A percentile compares a stretch with the other conserved stretches of the same genome.
phyloP scores from a whole-genome alignment of 2,329 filamentous ascomycete species.

The Chaetoscypha palmicola region DNA sequence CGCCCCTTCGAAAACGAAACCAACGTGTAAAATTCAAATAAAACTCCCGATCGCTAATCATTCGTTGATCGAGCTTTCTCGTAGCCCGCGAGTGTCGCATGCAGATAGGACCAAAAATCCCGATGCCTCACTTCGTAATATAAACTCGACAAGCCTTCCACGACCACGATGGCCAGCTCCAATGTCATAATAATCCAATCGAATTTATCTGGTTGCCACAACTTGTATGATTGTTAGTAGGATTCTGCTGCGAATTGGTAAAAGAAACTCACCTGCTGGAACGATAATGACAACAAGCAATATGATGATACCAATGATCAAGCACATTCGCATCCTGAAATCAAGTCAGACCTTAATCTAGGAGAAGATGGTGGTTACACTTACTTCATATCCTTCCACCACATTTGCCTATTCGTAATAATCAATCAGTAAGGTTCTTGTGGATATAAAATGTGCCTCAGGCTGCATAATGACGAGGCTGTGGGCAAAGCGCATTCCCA shows the following conservation, averaged over 20 bases:
- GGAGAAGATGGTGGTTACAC: neutral
- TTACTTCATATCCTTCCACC: conserved; percentile 64
- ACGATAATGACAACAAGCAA: conserved; percentile 92
- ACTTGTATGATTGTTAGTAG: neutral
- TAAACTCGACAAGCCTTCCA: conserved; percentile 10
- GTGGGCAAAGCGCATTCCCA: too few relatives aligned
- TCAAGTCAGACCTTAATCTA: conserved; percentile 42
- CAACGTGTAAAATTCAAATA: conserved; percentile 31
- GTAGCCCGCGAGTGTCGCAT: conserved; percentile 33
- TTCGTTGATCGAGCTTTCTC: conserved; percentile 31
- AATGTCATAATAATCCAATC: neutral
- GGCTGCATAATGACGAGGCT: too few relatives aligned
- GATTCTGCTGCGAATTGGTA: neutral
- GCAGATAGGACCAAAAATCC: conserved; percentile 31
- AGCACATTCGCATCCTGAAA: conserved; percentile 99
- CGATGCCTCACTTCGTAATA: conserved; percentile 23
- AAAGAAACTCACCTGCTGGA: conserved; percentile 62
- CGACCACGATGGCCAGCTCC: neutral
- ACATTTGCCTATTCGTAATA: conserved; percentile 59
- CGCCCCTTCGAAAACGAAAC: conserved; percentile 25
- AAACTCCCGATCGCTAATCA: conserved; percentile 33
- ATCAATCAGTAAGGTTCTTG: neutral
- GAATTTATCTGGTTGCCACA: neutral
- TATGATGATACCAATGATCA: conserved; percentile 85
- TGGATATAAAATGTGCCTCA: too few relatives aligned